These are phyloP conservation scores for Starmera quercuum DNA, from an alignment of 805 yeast genomes.

Conservation along the genomic window DNA sequence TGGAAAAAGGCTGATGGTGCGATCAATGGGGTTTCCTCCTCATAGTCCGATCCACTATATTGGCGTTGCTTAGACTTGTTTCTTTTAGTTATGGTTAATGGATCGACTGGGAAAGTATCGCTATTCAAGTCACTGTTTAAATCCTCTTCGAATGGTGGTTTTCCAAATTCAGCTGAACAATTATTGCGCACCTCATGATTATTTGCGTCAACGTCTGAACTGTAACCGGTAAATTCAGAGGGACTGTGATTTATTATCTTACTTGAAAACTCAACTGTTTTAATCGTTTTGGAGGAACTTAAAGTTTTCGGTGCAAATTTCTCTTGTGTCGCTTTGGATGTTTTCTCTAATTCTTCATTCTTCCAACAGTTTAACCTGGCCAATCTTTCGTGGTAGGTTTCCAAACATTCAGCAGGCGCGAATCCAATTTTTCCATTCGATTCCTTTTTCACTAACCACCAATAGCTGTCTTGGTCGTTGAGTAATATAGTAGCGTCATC, in stretches of 20 bases:
- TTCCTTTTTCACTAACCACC: conserved; percentile 81
- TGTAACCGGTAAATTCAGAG: not conserved
- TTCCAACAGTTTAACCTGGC: conserved; percentile 91
- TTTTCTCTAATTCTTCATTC: conserved; percentile 52
- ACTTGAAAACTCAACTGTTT: conserved; percentile 16
- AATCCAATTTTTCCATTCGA: conserved; percentile 74
- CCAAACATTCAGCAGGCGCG: conserved; percentile 94
- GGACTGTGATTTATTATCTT: conserved; percentile 3
- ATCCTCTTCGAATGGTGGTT: conserved; percentile 10
- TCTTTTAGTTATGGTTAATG: conserved; percentile 13
- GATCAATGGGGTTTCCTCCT: conserved; percentile 12
- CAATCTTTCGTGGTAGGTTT: conserved; percentile 82
- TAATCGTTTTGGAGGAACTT: conserved; percentile 5
- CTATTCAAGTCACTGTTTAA: conserved; percentile 4
- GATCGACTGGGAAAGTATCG: conserved; percentile 16
- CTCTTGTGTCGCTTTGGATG: conserved; percentile 8
- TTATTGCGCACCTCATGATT: conserved; percentile 12
- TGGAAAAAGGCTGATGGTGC: conserved; percentile 22
- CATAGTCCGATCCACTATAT: conserved; percentile 13
- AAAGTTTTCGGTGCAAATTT: not conserved
- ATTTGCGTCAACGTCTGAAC: conserved; percentile 3
- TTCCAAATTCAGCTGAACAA: conserved; percentile 17
- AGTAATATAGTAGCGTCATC: conserved; percentile 79
- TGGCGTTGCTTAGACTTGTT: conserved; percentile 3
- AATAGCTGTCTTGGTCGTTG: conserved; percentile 87